These are phyloP conservation scores for Geosmithia flava DNA, from an alignment of 2,329 filamentous ascomycete species.

Conservation along the genomic window DNA sequence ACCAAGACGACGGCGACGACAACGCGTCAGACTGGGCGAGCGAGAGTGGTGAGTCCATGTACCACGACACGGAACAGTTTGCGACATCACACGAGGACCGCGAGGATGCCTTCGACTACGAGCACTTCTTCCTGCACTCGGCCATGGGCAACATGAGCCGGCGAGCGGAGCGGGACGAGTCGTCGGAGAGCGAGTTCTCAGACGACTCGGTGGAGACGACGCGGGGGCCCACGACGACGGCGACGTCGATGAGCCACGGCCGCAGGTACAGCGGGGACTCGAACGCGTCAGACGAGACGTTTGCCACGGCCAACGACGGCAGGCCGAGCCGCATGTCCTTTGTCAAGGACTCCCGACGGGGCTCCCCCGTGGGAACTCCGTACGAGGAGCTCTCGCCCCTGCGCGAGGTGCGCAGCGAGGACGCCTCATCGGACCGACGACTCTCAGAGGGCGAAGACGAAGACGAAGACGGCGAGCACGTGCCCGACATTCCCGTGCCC, in stretches of 20 bases:
- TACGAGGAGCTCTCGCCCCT: slow-evolving; percentile 2
- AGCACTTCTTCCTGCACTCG: slow-evolving; percentile 89
- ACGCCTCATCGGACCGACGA: slow-evolving; percentile 2
- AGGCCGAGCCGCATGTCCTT: slow-evolving; percentile 25
- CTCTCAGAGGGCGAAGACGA: not conserved
- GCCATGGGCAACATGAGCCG: slow-evolving; percentile 68
- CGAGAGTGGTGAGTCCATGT: slow-evolving; percentile 51
- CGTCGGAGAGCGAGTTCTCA: slow-evolving; percentile 42
- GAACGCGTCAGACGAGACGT: slow-evolving; percentile 38
- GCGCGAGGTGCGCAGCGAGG: slow-evolving; percentile 5
- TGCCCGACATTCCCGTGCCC: slow-evolving; percentile 2
- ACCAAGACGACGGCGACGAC: slow-evolving; percentile 6
- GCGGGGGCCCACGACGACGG: slow-evolving; percentile 22
- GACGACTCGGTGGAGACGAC: slow-evolving; percentile 52
- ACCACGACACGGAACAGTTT: slow-evolving; percentile 47
- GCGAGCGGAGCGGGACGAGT: slow-evolving; percentile 16
- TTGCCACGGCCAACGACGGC: slow-evolving; percentile 44
- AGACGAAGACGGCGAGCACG: not conserved
- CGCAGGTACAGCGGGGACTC: slow-evolving; percentile 35
- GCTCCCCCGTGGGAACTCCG: not conserved
- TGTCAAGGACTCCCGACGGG: not conserved
- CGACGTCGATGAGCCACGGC: slow-evolving; percentile 6
- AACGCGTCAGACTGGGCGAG: slow-evolving; percentile 31
- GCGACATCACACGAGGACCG: slow-evolving; percentile 79
- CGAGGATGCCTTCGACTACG: slow-evolving; percentile 91